These are phyloP conservation scores for Oryza longistaminata DNA, from an alignment of 176 grass and related monocot species.

Conservation along the genomic window DNA sequence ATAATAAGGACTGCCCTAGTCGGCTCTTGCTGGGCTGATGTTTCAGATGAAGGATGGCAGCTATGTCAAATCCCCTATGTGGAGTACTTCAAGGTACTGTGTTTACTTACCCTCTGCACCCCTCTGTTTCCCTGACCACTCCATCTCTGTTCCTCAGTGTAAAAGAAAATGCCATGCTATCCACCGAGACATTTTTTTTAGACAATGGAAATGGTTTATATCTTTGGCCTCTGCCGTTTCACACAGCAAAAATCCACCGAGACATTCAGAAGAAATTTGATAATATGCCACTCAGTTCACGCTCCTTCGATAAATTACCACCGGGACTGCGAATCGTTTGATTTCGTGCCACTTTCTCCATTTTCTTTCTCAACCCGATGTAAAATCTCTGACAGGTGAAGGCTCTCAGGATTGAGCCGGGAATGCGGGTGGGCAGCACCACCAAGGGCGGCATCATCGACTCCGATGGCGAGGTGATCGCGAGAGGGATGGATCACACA, in stretches of 20 bases:
- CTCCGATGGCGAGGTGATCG: constrained; percentile 80
- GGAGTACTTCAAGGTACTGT: constrained; percentile 76
- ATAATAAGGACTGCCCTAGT: constrained; percentile 87
- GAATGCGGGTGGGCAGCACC: constrained; percentile 55
- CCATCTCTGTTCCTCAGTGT: background rate
- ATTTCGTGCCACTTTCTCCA: too few relatives aligned
- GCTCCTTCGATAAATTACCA: too few relatives aligned
- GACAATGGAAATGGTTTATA: too few relatives aligned
- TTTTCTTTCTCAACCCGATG: background rate
- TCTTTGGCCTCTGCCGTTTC: too few relatives aligned
- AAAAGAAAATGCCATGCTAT: background rate
- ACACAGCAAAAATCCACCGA: background rate
- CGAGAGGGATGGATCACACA: constrained; percentile 48
- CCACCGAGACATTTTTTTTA: too few relatives aligned
- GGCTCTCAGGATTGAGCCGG: constrained; percentile 73
- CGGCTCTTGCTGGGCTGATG: constrained; percentile 52
- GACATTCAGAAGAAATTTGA: background rate
- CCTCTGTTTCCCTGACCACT: background rate
- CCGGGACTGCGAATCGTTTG: too few relatives aligned
- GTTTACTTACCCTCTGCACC: background rate
- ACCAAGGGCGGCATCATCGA: constrained; percentile 83
- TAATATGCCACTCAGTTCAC: too few relatives aligned
- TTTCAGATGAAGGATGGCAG: constrained; percentile 73
- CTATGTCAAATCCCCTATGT: constrained; percentile 71
- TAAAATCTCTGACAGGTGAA: constrained; percentile 64